Evolutionary conservation across 1,139 yeast species (phyloP), one percentile per base, ranked within the genome.

Genomic region (Zygotorulaspora mrakii): DNA sequence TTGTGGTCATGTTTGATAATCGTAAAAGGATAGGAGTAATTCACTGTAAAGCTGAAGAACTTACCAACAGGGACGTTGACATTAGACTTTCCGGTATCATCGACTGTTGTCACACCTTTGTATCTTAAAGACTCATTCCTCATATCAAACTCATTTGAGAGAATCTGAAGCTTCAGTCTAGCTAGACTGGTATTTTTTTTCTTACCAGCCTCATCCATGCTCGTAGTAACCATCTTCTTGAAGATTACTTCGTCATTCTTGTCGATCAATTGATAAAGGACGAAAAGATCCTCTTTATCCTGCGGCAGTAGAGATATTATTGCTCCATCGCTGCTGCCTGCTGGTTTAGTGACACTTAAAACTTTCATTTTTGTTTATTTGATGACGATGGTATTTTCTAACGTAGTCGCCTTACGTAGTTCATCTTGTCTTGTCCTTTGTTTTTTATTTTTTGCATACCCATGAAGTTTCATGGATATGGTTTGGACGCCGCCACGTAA

Each of bases 271-370:
- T 91, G 94, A 68, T 86, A 88, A 9, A 87, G 60, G 32, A 84
- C 81, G 89, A 96, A 91, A 48, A 91, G 70, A 61, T 91, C 98
- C 54, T 91, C 97, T 28, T 86, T 78, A 55, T 91, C 97, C 54
- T 88, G 87, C 0, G 96, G 91, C 3, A 77, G 68, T 12, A 89
- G 63, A 1, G 82, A 72, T 11, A 86, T 40, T n/a, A 45, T 47
- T 3, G 56, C 59, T 4, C 53, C 55, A 12, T 52, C 45, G n/a
- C 40, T 35, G 22, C 33, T 41, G 23, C 35, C 31, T 2, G 42
- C 24, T 8, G 38, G 33, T 21, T 20, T 41, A 5, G 23, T 18
- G 11, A 37, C 26, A 20, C 28, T 35, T 12, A 43, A 5, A 2
- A 43, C 22, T 38, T 41, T 43, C 47, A 43, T 43, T 12, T 9